These are phyloP conservation scores for Brettanomyces naardenensis DNA, from an alignment of 805 yeast genomes.

Conservation along the genomic window DNA sequence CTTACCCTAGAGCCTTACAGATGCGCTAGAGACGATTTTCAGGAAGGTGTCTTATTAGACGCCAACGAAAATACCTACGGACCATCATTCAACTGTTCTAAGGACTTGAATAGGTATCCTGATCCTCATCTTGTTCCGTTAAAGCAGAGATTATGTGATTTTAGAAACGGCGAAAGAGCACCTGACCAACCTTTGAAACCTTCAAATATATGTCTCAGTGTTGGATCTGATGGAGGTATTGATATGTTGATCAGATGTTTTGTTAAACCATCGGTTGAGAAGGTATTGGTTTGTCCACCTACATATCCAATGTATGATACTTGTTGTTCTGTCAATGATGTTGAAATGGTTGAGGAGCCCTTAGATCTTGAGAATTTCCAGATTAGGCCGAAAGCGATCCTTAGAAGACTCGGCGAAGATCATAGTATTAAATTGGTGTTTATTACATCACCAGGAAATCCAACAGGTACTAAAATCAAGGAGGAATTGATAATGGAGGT, in stretches of 20 bases:
- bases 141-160: slow-evolving; percentile 61
- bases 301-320: slow-evolving; percentile 97
- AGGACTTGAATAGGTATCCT: slow-evolving; percentile 84
- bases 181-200: slow-evolving; percentile 24
- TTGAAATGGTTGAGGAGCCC: slow-evolving; percentile 67
- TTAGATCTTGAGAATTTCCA: slow-evolving; percentile 58
- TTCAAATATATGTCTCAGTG: slow-evolving; percentile 82
- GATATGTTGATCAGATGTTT: slow-evolving; percentile 82
- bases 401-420: slow-evolving; percentile 45
- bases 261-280: slow-evolving; percentile 77
- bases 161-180: slow-evolving; percentile 47
- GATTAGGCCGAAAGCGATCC: slow-evolving; percentile 48
- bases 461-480: slow-evolving; percentile 67
- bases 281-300: slow-evolving; percentile 83
- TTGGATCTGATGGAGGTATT: slow-evolving; percentile 94
- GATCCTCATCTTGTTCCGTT: slow-evolving; percentile 88
- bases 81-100: slow-evolving; percentile 49
- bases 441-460: slow-evolving; percentile 95
- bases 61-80: slow-evolving; percentile 97
- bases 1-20: slow-evolving; percentile 79
- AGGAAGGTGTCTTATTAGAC: slow-evolving; percentile 79
- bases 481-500: slow-evolving; percentile 40
- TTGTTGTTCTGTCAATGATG: slow-evolving; percentile 85
- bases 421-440: slow-evolving; percentile 64
- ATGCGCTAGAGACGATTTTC: slow-evolving; percentile 95